Evolutionary conservation across 2,329 filamentous ascomycete genomes (phyloP).

Genomic region (Rhynchosporium agropyri): DNA sequence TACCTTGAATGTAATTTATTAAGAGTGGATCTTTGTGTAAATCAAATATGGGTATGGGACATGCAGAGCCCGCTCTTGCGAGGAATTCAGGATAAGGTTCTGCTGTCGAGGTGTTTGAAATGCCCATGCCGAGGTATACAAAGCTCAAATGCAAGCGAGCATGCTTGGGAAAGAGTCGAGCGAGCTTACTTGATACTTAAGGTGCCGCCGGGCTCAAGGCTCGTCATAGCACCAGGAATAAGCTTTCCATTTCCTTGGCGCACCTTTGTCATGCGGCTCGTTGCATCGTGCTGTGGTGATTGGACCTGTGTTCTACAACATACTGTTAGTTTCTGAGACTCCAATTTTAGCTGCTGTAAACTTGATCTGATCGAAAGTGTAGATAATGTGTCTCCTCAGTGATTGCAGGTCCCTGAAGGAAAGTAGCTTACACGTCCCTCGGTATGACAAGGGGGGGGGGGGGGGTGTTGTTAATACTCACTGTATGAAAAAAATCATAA

Average conservation of each 20-base stretch:
- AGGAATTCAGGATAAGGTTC: conserved; percentile 3
- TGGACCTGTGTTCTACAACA: conserved; percentile 6
- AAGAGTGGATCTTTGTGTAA: conserved; percentile 9
- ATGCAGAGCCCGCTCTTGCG: conserved; percentile 35
- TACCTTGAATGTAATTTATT: too few species aligned
- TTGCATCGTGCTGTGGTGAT: conserved; percentile 10
- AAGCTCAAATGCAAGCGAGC: conserved; percentile 10
- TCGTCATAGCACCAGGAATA: conserved; percentile 5
- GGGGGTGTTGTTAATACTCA: too few species aligned
- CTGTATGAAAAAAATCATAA: too few species aligned
- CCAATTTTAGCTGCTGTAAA: background rate
- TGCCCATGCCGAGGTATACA: conserved; percentile 12
- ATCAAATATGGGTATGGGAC: conserved; percentile 4
- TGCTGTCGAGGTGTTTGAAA: background rate
- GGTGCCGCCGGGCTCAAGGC: background rate
- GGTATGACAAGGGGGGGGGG: too few species aligned
- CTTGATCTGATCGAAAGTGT: background rate
- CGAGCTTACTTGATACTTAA: background rate
- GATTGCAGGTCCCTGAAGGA: too few species aligned
- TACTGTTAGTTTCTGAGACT: background rate
- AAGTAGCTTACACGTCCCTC: too few species aligned
- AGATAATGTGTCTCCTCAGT: too few species aligned
- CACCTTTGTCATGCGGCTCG: background rate
- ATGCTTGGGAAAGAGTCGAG: background rate
- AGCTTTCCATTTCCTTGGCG: conserved; percentile 13